These are phyloP conservation scores for Gomphus bonarii DNA, from an alignment of 1,284 basidiomycete genomes.

Conservation along the genomic window DNA sequence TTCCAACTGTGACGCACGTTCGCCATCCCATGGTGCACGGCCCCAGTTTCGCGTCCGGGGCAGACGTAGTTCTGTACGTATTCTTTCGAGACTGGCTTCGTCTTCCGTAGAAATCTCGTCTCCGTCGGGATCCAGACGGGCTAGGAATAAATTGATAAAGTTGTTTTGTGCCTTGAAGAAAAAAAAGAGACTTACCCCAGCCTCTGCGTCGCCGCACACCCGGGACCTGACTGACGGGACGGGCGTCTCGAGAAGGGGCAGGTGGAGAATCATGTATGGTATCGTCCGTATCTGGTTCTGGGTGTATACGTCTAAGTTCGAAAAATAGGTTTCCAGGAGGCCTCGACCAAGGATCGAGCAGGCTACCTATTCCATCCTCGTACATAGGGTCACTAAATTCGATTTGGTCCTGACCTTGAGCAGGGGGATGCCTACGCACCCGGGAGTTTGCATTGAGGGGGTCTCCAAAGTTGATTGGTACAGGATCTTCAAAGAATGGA, in stretches of 20 bases:
- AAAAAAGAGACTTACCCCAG: constrained; percentile 34
- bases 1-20: neutral
- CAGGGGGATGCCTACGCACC: constrained; percentile 28
- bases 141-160: constrained; percentile 21
- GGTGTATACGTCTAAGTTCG: neutral
- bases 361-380: constrained; percentile 14
- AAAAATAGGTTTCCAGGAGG: neutral
- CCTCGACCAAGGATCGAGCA: neutral
- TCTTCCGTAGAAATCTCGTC: constrained; percentile 45
- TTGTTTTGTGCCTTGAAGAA: constrained; percentile 9
- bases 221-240: constrained; percentile 16
- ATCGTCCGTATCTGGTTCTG: constrained; percentile 2
- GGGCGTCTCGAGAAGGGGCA: constrained; percentile 1
- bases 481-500: neutral
- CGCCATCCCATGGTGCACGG: neutral
- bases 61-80: constrained; percentile 11
- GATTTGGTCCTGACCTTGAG: constrained; percentile 32
- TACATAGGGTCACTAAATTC: constrained; percentile 23
- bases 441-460: constrained; percentile 24
- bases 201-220: constrained; percentile 30
- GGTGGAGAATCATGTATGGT: neutral
- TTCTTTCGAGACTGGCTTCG: constrained; percentile 35
- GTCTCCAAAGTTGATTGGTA: neutral
- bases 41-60: constrained; percentile 4
- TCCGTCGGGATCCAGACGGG: constrained; percentile 44